Evolutionary conservation across 176 grass and related monocot genomes (phyloP).

Genomic region (Cenchrus purpureus): DNA sequence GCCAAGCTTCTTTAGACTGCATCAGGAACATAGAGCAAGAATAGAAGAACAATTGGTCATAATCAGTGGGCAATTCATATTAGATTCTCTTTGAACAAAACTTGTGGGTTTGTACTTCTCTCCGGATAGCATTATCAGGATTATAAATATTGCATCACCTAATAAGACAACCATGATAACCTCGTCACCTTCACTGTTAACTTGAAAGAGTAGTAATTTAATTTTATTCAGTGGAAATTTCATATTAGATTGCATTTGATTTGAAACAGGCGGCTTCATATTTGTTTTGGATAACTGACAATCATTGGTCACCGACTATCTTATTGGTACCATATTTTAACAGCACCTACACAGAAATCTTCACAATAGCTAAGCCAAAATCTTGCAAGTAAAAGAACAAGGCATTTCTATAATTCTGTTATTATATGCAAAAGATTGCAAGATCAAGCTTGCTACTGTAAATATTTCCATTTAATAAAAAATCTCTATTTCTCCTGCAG

Average conservation of each 20-base stretch:
- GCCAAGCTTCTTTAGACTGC: constrained; percentile 1
- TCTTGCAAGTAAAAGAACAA: constrained; percentile 4
- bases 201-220: not conserved
- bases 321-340: not conserved
- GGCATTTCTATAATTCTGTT: not conserved
- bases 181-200: not conserved
- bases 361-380: not conserved
- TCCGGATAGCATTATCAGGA: not conserved
- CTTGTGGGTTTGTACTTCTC: not conserved
- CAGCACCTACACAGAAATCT: not conserved
- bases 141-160: not conserved
- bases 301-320: not conserved
- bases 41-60: not conserved
- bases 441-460: not conserved
- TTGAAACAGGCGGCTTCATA: not conserved
- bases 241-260: constrained; percentile 1
- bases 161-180: not conserved
- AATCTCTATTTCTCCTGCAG: constrained; percentile 38
- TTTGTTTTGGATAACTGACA: not conserved
- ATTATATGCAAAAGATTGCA: not conserved
- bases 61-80: not conserved
- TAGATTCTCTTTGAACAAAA: not conserved
- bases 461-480: constrained; percentile 5
- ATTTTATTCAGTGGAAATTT: not conserved
- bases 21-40: not conserved